Evolutionary conservation across 2,329 filamentous ascomycete genomes (phyloP), one percentile per base, ranked within the genome.

Genomic region (Fusarium annulatum): DNA sequence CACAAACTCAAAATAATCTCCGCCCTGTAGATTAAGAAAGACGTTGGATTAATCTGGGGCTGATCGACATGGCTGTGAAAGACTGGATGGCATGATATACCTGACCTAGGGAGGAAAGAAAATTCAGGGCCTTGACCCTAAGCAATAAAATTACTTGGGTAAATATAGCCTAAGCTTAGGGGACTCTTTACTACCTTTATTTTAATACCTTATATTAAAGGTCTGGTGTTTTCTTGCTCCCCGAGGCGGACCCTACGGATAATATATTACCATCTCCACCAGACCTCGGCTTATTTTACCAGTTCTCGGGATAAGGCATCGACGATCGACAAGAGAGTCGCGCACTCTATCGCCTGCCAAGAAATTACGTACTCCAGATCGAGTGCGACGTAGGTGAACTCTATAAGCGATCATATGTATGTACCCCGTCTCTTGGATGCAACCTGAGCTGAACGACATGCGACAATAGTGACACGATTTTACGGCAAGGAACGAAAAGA

Each of bases 401-500:
- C 7, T 41, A 19, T 41, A 14, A 28, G 34, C 34, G 51, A 55
- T 53, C 3, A 38, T 28, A 10, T 16, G 23, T 7, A 38, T 21
- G 34, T 7, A 38, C 34, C 34, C 51, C 19, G 4, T 34, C 30
- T 8, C 16, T 34, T 34, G 30, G 30, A 36, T 26, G 33, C 12
- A 19, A 52, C 30, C n/a, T 26, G 19, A 0, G 18, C n/a, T 38
- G 33, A 21, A 53, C 23, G 23, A 53, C 34, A 28, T 39, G 51
- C 51, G 19, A 53, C 23, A 21, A 28, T 28, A 12, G 23, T 53
- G 9, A 52, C 49, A 51, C n/a, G 16, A 19, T 6, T 36, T 15
- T 16, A 16, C 7, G 3, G 1, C 12, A 2, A 52, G 18, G 23
- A 26, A 7, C 12, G 19, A 3, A 18, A n/a, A 23, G 7, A 21